Conservation (phyloP, 2,329 filamentous ascomycete genomes). For the Beauveria brongniartii region DNA sequence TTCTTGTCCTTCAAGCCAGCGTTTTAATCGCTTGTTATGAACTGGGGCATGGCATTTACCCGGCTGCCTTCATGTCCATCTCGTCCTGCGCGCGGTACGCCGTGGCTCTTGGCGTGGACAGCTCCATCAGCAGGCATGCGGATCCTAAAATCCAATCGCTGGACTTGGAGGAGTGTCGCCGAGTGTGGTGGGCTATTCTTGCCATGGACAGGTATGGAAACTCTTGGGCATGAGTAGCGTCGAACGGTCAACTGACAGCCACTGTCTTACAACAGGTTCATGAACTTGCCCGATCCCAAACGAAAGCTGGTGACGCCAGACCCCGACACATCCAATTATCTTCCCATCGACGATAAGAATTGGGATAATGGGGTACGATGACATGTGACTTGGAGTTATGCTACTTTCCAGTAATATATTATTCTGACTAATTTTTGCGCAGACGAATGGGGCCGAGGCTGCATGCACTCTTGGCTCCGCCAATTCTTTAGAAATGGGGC, state of each 20-base stretch:
- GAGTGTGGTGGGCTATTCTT: slow-evolving; percentile 14
- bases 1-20: slow-evolving; percentile 12
- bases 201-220: slow-evolving; percentile 12
- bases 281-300: slow-evolving; percentile 8
- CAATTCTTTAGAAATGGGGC: slow-evolving; percentile 9
- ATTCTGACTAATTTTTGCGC: neutral
- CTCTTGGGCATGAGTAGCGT: neutral
- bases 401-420: no score
- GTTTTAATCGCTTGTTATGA: slow-evolving; percentile 12
- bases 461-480: slow-evolving; percentile 10
- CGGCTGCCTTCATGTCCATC: slow-evolving; percentile 11
- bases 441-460: neutral
- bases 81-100: slow-evolving; percentile 12
- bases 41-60: slow-evolving; percentile 12
- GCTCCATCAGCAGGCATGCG: neutral
- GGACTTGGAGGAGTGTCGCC: slow-evolving; percentile 13
- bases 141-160: neutral
- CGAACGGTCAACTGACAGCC: neutral
- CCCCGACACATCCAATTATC: slow-evolving; percentile 6
- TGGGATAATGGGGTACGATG: slow-evolving; percentile 12
- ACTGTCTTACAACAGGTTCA: neutral
- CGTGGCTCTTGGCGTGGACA: slow-evolving; percentile 9
- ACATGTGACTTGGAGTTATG: no score
- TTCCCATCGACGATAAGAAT: slow-evolving; percentile 11
- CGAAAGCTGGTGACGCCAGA: slow-evolving; percentile 13